These are phyloP conservation scores for Orbilia oligospora DNA, from an alignment of 2,329 filamentous ascomycete genomes.

Conservation along the genomic window DNA sequence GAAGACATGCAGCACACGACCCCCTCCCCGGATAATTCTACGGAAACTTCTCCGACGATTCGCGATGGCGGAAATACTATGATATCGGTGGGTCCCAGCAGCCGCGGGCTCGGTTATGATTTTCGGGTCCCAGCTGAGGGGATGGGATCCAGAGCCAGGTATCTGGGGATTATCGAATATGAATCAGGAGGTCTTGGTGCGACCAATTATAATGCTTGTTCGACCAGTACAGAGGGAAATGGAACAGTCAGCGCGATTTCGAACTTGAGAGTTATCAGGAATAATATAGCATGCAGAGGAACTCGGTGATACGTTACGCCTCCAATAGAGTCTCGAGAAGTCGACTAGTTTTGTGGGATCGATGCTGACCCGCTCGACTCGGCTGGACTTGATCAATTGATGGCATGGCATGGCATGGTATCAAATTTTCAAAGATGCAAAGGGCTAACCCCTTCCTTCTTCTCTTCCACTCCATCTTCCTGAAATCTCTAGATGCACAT, in stretches of 20 bases:
- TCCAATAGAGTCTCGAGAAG: slow-evolving; percentile 12
- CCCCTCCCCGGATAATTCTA: background rate
- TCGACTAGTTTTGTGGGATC: slow-evolving; percentile 25
- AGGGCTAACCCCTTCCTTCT: slow-evolving; percentile 10
- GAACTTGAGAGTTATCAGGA: slow-evolving; percentile 30
- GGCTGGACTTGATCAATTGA: background rate
- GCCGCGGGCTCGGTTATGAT: slow-evolving; percentile 32
- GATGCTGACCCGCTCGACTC: slow-evolving; percentile 3
- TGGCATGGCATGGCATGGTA: slow-evolving; percentile 6
- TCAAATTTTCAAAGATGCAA: slow-evolving; percentile 33
- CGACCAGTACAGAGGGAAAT: background rate
- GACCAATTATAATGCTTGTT: slow-evolving; percentile 28
- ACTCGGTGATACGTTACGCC: slow-evolving; percentile 25
- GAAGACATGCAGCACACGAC: slow-evolving; percentile 4
- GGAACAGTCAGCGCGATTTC: background rate
- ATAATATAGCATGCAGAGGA: slow-evolving; percentile 8
- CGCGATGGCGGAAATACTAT: slow-evolving; percentile 37
- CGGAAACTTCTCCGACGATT: slow-evolving; percentile 21
- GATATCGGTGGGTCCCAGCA: slow-evolving; percentile 44
- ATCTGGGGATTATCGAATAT: slow-evolving; percentile 46
- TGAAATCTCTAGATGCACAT: slow-evolving; percentile 17
- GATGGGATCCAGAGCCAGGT: slow-evolving; percentile 29
- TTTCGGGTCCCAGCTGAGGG: slow-evolving; percentile 42
- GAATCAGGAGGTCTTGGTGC: slow-evolving; percentile 60
- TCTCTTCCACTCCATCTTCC: slow-evolving; percentile 21